These are phyloP conservation scores for Rhodotorula sp. DNA, from an alignment of 1,284 basidiomycete genomes.

Conservation along the genomic window DNA sequence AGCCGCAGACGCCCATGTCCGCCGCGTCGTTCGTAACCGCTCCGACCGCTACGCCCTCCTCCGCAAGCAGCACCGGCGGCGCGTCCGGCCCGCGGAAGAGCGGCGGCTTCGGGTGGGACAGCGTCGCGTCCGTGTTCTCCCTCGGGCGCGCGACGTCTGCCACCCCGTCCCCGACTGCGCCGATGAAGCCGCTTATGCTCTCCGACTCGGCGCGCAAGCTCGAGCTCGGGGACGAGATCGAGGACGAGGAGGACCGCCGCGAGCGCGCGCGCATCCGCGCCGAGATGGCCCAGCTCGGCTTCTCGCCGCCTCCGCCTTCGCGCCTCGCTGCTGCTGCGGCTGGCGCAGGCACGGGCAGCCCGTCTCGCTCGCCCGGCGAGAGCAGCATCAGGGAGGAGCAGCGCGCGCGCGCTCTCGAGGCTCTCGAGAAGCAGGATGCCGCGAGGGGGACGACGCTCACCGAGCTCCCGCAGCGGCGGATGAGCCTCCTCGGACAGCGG, in stretches of 20 bases:
- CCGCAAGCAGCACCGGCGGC: no score
- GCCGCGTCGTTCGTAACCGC: constrained; percentile 2
- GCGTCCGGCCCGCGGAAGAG: constrained; percentile 15
- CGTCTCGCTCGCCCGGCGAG: constrained; percentile 4
- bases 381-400: background rate
- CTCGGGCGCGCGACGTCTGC: constrained; percentile 3
- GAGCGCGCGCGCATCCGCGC: constrained; percentile 32
- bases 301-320: constrained; percentile 19
- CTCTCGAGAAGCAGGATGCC: constrained; percentile 26
- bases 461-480: constrained; percentile 22
- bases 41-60: background rate
- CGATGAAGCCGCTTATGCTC: constrained; percentile 40
- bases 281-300: constrained; percentile 34
- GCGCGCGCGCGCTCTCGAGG: constrained; percentile 10
- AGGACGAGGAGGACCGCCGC: constrained; percentile 46
- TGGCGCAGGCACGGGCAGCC: background rate
- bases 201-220: constrained; percentile 20
- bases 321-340: constrained; percentile 4
- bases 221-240: constrained; percentile 26
- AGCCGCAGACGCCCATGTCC: constrained; percentile 5
- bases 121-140: constrained; percentile 21
- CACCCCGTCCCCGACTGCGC: background rate
- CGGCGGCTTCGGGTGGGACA: constrained; percentile 24
- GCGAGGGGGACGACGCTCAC: constrained; percentile 33
- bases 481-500: constrained; percentile 14